A percentile compares a stretch with the other conserved stretches of the same genome.
phyloP scores from a whole-genome alignment of 148 eudicot species.

The Rhododendron vialii region DNA sequence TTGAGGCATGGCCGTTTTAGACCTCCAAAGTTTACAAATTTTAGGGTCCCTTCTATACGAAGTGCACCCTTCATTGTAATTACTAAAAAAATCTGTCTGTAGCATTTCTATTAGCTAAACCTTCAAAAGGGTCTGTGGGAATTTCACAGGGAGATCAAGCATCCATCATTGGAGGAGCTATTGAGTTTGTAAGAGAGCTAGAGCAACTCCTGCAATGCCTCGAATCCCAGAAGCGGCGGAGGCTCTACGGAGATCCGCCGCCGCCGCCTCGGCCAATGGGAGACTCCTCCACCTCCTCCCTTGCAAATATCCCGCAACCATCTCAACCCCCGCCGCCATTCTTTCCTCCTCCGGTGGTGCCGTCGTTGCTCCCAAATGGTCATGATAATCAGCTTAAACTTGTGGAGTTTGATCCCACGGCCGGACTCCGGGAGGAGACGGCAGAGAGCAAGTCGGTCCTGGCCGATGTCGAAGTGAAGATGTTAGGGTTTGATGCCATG shows the following conservation, averaged over 20 bases:
- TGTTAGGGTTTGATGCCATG: conserved; percentile 79
- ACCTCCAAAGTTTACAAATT: too few species aligned
- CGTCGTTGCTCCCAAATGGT: conserved; percentile 18
- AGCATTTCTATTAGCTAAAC: not conserved
- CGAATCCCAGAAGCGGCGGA: conserved; percentile 84
- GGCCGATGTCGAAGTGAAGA: conserved; percentile 88
- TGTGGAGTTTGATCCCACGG: conserved; percentile 35
- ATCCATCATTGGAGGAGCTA: conserved; percentile 90
- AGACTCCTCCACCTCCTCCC: conserved; percentile 37
- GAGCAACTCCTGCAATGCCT: conserved; percentile 93
- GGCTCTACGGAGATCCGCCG: conserved; percentile 66
- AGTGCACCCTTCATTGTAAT: not conserved
- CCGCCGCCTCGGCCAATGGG: conserved; percentile 27
- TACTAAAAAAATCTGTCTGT: not conserved
- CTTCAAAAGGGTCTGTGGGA: not conserved
- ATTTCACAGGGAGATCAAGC: conserved; percentile 91
- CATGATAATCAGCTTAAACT: conserved; percentile 11
- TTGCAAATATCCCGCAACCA: conserved; percentile 16
- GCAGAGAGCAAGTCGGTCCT: conserved; percentile 85
- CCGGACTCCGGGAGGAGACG: conserved; percentile 41
- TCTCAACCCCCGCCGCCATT: conserved; percentile 24
- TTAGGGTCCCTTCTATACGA: not conserved
- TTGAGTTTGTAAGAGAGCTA: conserved; percentile 86
- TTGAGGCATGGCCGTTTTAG: too few species aligned
- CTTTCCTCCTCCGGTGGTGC: conserved; percentile 23